Evolutionary conservation across 768 basidiomycete species (phyloP).

Genomic region (Solioccasus polychromus): DNA sequence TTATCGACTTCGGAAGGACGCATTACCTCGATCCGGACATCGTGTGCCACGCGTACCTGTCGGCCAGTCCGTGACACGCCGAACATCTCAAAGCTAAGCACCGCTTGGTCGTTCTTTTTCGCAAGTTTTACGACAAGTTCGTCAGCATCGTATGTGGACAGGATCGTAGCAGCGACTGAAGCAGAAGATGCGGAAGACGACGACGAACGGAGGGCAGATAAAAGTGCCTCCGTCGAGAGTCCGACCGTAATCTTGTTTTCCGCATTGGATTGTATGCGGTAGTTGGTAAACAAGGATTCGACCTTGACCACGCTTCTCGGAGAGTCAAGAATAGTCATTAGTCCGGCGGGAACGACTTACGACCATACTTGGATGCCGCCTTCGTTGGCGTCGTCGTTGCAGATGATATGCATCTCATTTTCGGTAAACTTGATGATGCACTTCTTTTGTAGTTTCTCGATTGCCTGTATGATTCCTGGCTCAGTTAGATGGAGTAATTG

Average conservation of each 20-base stretch:
- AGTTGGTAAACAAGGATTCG: slow-evolving; percentile 65
- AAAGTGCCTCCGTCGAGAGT: slow-evolving; percentile 71
- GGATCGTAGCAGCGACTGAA: slow-evolving; percentile 25
- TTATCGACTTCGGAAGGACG: slow-evolving; percentile 68
- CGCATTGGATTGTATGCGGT: slow-evolving; percentile 85
- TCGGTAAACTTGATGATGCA: slow-evolving; percentile 80
- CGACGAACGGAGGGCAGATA: slow-evolving; percentile 68
- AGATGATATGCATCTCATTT: slow-evolving; percentile 76
- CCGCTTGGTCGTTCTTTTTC: slow-evolving; percentile 79
- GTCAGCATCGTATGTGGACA: slow-evolving; percentile 47
- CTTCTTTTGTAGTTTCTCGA: slow-evolving; percentile 82
- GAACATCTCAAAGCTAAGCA: slow-evolving; percentile 73
- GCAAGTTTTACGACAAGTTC: slow-evolving; percentile 81
- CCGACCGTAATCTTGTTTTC: slow-evolving; percentile 76
- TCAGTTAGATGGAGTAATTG: not conserved
- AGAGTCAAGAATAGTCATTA: slow-evolving; percentile 7
- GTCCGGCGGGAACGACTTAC: slow-evolving; percentile 39
- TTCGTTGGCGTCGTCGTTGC: slow-evolving; percentile 74
- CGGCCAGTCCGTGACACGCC: slow-evolving; percentile 63
- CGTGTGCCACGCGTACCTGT: slow-evolving; percentile 66
- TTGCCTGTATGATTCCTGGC: slow-evolving; percentile 72
- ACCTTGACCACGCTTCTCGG: slow-evolving; percentile 57
- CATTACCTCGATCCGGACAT: slow-evolving; percentile 81
- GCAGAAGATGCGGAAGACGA: slow-evolving; percentile 47
- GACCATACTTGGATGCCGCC: slow-evolving; percentile 89